These are phyloP conservation scores for Volvariella surrecta DNA, from an alignment of 1,284 basidiomycete genomes.

Conservation along the genomic window DNA sequence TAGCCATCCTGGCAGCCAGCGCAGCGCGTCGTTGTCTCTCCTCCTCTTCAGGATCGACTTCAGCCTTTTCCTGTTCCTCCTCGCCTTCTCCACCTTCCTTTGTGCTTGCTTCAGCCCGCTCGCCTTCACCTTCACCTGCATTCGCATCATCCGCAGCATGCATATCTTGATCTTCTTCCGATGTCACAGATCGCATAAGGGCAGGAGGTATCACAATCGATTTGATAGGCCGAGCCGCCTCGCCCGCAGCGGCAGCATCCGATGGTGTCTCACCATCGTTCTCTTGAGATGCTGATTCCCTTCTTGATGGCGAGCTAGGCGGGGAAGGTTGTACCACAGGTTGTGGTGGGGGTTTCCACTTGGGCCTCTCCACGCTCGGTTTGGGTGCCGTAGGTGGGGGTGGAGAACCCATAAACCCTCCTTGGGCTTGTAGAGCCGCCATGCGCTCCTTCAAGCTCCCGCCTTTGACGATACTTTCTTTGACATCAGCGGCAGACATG, in stretches of 20 bases:
- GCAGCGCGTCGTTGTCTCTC: slow-evolving; percentile 73
- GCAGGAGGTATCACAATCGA: background rate
- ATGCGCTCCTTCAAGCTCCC: slow-evolving; percentile 85
- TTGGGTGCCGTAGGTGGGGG: slow-evolving; percentile 47
- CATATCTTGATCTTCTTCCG: background rate
- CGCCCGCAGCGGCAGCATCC: no score
- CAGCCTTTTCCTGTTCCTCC: slow-evolving; percentile 24
- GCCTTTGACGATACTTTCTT: slow-evolving; percentile 65
- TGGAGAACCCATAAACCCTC: slow-evolving; percentile 53
- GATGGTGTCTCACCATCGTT: no score
- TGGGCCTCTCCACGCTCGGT: slow-evolving; percentile 62
- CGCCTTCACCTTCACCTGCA: slow-evolving; percentile 13
- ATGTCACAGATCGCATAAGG: background rate
- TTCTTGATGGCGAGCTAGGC: no score
- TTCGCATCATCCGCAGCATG: slow-evolving; percentile 9
- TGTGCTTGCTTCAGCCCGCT: slow-evolving; percentile 20
- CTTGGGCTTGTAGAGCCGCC: slow-evolving; percentile 79
- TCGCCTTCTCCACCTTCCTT: slow-evolving; percentile 16
- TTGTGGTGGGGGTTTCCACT: slow-evolving; percentile 62
- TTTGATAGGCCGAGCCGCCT: no score
- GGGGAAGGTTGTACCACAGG: slow-evolving; percentile 33
- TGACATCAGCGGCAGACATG: slow-evolving; percentile 81
- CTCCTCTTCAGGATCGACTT: slow-evolving; percentile 63
- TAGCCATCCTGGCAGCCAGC: slow-evolving; percentile 85
- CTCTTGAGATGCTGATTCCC: no score